These are phyloP conservation scores for Tricholoma terreum DNA, from an alignment of 768 basidiomycete species.

Conservation along the genomic window DNA sequence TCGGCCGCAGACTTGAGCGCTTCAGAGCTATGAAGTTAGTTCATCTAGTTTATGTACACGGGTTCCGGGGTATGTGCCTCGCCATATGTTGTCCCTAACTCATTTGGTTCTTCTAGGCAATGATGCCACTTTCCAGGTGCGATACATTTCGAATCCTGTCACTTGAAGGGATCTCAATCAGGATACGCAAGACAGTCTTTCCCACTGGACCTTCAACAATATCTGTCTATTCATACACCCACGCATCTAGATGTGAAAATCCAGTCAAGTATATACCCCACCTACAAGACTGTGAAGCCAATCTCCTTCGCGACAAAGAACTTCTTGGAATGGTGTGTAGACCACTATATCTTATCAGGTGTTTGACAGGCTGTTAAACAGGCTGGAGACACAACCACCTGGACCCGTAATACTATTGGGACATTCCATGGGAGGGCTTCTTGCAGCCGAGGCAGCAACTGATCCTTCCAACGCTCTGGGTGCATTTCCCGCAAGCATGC, in stretches of 20 bases:
- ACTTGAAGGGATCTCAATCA: not conserved
- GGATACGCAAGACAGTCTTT: conserved; percentile 38
- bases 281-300: conserved; percentile 56
- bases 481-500: conserved; percentile 23
- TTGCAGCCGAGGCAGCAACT: conserved; percentile 55
- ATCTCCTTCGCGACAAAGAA: conserved; percentile 48
- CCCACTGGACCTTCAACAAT: conserved; percentile 50
- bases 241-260: conserved; percentile 34
- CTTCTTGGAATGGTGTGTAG: conserved; percentile 51
- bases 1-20: too few species aligned
- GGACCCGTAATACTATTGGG: conserved; percentile 54
- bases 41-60: conserved; percentile 57
- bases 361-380: conserved; percentile 14
- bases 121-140: conserved; percentile 56
- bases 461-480: conserved; percentile 35
- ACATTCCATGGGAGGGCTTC: conserved; percentile 62
- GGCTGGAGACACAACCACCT: conserved; percentile 52
- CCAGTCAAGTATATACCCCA: conserved; percentile 53
- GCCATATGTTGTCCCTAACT: not conserved
- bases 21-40: conserved; percentile 24
- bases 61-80: conserved; percentile 47
- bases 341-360: not conserved
- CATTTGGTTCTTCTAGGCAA: conserved; percentile 35
- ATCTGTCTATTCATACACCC: conserved; percentile 35
- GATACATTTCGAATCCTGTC: conserved; percentile 4